Evolutionary conservation across 345 rosid species (phyloP), one percentile per base, ranked within the genome.

Genomic region (Cochlearia excelsa): DNA sequence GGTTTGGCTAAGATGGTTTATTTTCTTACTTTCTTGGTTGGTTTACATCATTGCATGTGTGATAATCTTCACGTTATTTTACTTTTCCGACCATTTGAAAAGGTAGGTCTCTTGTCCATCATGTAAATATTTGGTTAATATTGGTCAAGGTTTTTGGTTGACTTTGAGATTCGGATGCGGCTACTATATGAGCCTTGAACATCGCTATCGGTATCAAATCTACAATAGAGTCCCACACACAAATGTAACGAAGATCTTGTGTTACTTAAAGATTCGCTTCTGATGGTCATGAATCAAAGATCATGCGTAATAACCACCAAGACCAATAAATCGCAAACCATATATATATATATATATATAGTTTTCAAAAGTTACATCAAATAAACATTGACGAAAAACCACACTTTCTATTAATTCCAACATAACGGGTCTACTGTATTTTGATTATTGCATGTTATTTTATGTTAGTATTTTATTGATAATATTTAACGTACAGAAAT

Each of bases 251-350:
- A 46, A 68, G 44, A 30, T 61, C 63, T 63, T 3, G 5, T 56
- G 46, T 41, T 54, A 63, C 44, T 10, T 44, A 56, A 47, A 70
- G 65, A 70, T 70, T 57, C 63, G 43, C 43, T 63, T 70, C 74
- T 63, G 49, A 37, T 70, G 64, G 64, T 57, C 52, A 54, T 51
- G 7, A 56, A 62, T 29, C 43, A 43, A 56, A 56, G 34, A 61
- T 61, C 40, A 61, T 61, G 38, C 9, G 28, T 48, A 47, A n/a
- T 29, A 63, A 33, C 44, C 39, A 68, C 67, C 47, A 47, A 6
- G 34, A 69, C 51, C 51, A 61, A 33, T 51, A 16, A 61, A 54
- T 54, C 46, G 11, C 30, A 40, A 30, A 48, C 39, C 39, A 16
- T 16, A 16, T 16, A 16, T 16, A 16, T 16, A 16, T 16, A 16